Percentiles rank a stretch among this genome's conserved stretches.
Evolutionary conservation across 75 land plant genomes (phyloP).

Genomic region (Picea sitchensis): DNA sequence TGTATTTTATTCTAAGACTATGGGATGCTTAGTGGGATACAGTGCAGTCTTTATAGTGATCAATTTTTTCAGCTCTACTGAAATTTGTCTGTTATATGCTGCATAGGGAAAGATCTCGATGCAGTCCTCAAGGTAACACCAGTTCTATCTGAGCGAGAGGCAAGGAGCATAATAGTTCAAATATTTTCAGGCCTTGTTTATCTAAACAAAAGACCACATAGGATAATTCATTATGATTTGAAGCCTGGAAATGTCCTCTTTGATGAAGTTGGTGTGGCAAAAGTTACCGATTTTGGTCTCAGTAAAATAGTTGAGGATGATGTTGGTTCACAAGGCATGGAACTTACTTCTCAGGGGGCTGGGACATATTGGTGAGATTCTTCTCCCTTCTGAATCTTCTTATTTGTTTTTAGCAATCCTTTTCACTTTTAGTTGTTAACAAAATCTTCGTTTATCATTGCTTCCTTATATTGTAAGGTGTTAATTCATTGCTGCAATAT

Average conservation of each 20-base stretch:
- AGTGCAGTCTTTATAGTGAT: neutral
- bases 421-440: neutral
- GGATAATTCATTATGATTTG: slow-evolving; percentile 95
- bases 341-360: slow-evolving; percentile 97
- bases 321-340: slow-evolving; percentile 99
- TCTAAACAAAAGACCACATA: slow-evolving; percentile 84
- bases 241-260: slow-evolving; percentile 98
- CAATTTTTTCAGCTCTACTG: neutral
- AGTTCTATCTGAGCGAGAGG: slow-evolving; percentile 85
- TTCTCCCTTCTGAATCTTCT: neutral
- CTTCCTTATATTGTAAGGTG: neutral
- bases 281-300: slow-evolving; percentile 97
- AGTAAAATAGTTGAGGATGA: slow-evolving; percentile 96
- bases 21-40: neutral
- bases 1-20: neutral
- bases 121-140: slow-evolving; percentile 90
- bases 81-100: neutral
- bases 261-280: slow-evolving; percentile 92
- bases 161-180: slow-evolving; percentile 86
- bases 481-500: neutral
- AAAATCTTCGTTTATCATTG: neutral
- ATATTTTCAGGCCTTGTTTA: slow-evolving; percentile 96
- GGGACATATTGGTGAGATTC: slow-evolving; percentile 93
- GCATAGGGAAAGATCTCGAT: slow-evolving; percentile 94
- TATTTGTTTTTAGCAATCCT: neutral